Evolutionary conservation across 108 stramenopile species (phyloP).

Genomic region (Thalassiosira profunda): DNA sequence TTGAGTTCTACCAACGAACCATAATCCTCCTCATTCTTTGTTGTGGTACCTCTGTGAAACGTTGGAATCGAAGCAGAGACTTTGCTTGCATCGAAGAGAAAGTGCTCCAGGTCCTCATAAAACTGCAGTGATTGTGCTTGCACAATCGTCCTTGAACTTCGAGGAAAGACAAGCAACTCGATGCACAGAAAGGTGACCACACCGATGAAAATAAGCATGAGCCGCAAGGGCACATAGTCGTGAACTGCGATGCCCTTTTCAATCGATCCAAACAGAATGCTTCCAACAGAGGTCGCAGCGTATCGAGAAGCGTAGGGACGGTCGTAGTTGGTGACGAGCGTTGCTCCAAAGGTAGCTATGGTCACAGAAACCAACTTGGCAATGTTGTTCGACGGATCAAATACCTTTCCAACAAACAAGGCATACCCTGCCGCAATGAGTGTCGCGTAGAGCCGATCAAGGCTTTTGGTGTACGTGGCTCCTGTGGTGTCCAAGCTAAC

Average conservation of each 20-base stretch:
- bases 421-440: conserved; percentile 53
- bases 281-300: conserved; percentile 48
- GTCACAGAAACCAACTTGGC: conserved; percentile 36
- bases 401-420: conserved; percentile 41
- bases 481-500: conserved; percentile 51
- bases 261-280: conserved; percentile 51
- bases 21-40: not conserved
- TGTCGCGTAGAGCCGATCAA: conserved; percentile 58
- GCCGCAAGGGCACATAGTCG: conserved; percentile 47
- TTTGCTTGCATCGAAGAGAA: conserved; percentile 27
- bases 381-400: conserved; percentile 19
- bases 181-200: conserved; percentile 42
- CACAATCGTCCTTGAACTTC: conserved; percentile 39
- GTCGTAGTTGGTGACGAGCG: conserved; percentile 35
- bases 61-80: conserved; percentile 6
- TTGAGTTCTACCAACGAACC: not conserved
- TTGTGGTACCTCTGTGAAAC: not conserved
- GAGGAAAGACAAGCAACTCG: conserved; percentile 46
- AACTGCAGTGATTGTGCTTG: conserved; percentile 41
- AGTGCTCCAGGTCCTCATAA: conserved; percentile 28
- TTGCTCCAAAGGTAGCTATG: conserved; percentile 39
- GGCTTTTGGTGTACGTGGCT: conserved; percentile 39
- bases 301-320: conserved; percentile 49
- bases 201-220: conserved; percentile 58
- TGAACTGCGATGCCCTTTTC: conserved; percentile 27